Conservation (phyloP, 2,329 filamentous ascomycete genomes). For the Rugonectria rugulosa region DNA sequence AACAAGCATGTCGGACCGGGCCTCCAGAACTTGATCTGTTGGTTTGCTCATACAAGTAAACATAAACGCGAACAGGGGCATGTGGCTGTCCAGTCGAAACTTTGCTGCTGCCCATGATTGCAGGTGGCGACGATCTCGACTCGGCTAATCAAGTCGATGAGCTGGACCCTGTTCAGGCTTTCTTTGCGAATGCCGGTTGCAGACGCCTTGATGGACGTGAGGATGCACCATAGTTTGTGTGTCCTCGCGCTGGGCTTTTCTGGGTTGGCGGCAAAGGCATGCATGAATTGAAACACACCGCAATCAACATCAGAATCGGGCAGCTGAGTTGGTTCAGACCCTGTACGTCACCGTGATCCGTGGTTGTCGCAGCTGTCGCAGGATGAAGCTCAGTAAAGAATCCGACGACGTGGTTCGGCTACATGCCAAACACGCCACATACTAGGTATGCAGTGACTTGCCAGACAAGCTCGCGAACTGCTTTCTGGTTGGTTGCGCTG, state of each 20-base stretch:
- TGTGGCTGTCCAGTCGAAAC: conserved; percentile 35
- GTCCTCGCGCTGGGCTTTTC: too few relatives aligned
- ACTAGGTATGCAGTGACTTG: too few relatives aligned
- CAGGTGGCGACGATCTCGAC: conserved; percentile 14
- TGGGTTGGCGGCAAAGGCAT: too few relatives aligned
- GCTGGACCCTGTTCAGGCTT: background rate
- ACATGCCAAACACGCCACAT: conserved; percentile 18
- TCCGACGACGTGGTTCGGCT: conserved; percentile 25
- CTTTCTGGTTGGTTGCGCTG: conserved; percentile 17
- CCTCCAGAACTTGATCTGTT: conserved; percentile 27
- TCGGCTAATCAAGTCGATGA: conserved; percentile 7
- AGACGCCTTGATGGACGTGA: too few relatives aligned
- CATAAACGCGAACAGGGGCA: too few relatives aligned
- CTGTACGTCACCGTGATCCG: too few relatives aligned
- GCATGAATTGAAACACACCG: background rate
- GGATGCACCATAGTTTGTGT: too few relatives aligned
- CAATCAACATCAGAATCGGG: too few relatives aligned
- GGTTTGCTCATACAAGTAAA: conserved; percentile 1
- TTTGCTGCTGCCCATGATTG: conserved; percentile 27
- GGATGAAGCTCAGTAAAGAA: conserved; percentile 18
- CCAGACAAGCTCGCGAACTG: conserved; percentile 4
- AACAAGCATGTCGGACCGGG: conserved; percentile 31
- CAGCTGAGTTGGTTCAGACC: too few relatives aligned
- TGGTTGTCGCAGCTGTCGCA: conserved; percentile 12
- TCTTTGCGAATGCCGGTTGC: background rate